phyloP scores from a whole-genome alignment of 1,284 basidiomycete genomes.

The Ceraceosorus guamensis region DNA sequence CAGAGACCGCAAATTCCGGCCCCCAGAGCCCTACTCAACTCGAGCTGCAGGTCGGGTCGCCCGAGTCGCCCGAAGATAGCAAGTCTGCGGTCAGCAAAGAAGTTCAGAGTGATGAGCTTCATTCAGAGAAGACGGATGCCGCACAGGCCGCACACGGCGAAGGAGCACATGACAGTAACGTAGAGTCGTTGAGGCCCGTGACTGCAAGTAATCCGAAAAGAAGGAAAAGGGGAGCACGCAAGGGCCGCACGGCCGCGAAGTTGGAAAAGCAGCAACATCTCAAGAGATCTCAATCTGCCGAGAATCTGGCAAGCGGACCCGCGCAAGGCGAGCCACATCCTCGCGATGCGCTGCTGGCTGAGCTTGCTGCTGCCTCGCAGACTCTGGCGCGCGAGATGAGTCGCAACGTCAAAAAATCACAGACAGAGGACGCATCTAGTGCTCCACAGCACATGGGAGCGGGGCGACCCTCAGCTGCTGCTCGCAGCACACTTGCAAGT shows the following conservation, averaged over 20 bases:
- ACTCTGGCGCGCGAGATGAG: constrained; percentile 33
- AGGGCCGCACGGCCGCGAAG: constrained; percentile 29
- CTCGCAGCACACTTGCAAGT: no score
- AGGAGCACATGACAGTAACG: not conserved
- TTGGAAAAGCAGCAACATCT: constrained; percentile 24
- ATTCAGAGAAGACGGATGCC: no score
- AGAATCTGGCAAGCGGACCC: constrained; percentile 18
- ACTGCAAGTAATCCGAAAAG: constrained; percentile 28
- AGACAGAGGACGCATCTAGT: no score
- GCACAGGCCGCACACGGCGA: not conserved
- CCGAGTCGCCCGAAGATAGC: not conserved
- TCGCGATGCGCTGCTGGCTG: constrained; percentile 24
- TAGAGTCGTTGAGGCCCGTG: not conserved
- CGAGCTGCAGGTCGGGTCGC: no score
- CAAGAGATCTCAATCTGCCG: constrained; percentile 29
- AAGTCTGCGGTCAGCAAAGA: no score
- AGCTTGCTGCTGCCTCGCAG: constrained; percentile 30
- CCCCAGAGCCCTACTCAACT: no score
- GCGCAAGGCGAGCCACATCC: constrained; percentile 10
- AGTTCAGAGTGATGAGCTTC: no score
- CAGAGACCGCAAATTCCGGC: no score
- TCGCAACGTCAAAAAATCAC: constrained; percentile 6
- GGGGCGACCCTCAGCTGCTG: no score
- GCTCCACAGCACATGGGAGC: no score
- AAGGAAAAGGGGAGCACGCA: constrained; percentile 31